Conservation (phyloP, 768 basidiomycete genomes). For the Serendipita sp. region DNA sequence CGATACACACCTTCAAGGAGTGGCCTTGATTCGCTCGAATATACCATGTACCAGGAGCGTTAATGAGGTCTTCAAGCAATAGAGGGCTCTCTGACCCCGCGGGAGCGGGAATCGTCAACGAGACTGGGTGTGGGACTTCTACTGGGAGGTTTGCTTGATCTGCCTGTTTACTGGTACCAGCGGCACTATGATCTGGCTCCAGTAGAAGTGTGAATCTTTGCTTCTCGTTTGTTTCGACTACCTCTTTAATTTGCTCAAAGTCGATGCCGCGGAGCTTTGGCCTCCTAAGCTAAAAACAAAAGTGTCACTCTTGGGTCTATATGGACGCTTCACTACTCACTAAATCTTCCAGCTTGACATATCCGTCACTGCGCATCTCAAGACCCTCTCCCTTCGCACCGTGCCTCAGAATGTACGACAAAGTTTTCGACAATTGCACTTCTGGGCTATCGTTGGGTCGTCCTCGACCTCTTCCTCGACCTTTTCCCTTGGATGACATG, state of each 20-base stretch:
- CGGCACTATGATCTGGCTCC: constrained; percentile 23
- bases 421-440: constrained; percentile 63
- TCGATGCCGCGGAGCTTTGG: constrained; percentile 52
- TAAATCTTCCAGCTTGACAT: constrained; percentile 63
- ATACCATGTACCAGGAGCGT: constrained; percentile 46
- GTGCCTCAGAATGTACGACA: constrained; percentile 87
- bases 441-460: constrained; percentile 41
- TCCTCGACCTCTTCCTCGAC: constrained; percentile 5
- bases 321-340: constrained; percentile 33
- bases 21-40: constrained; percentile 87
- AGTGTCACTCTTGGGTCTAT: constrained; percentile 1
- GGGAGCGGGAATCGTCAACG: not conserved
- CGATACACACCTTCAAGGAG: constrained; percentile 47
- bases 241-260: constrained; percentile 35
- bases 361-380: constrained; percentile 70
- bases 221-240: constrained; percentile 56
- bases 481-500: not conserved
- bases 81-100: constrained; percentile 13
- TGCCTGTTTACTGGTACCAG: not conserved
- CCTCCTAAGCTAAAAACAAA: constrained; percentile 46
- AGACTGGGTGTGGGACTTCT: not conserved
- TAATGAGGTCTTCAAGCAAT: constrained; percentile 10
- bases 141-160: not conserved
- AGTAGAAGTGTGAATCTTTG: constrained; percentile 42
- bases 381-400: constrained; percentile 66